Evolutionary conservation across 2,329 filamentous ascomycete species (phyloP), one percentile per base, ranked within the genome.

Genomic region (Aspergillus proliferans): DNA sequence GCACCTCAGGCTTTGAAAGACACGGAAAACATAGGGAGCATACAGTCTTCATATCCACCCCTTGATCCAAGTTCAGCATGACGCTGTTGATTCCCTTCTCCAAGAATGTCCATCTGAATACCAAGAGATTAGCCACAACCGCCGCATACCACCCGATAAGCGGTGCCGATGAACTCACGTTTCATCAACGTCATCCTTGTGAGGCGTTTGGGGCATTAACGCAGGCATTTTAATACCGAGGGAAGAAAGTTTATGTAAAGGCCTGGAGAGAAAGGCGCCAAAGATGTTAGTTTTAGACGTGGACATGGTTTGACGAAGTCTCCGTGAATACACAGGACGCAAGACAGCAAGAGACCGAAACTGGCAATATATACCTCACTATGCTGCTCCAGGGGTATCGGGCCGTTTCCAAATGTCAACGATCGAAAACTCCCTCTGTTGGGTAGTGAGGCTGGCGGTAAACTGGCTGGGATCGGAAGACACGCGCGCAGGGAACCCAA

Each of bases 11-110:
- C 19, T 14, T 21, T n/a, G 24, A 44, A 15, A 44, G 8, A 26
- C 2, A 22, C 40, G 33, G 14, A 5, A 30, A 43, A 34, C 4
- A 47, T 45, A 46, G 42, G 28, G 12, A 33, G 66, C 81, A 64
- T 75, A 87, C 84, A 60, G 88, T 92, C 61, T 86, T 83, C 84
- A 97, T 90, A 64, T 96, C 91, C 72, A 98, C 87, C 52, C 93
- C 93, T 57, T 89, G 86, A 63, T 92, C 87, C 24, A 97, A 79
- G 64, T 94, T 87, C 59, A 83, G 82, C 92, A 98, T 97, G 65
- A 98, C 94, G 67, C 86, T 88, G 57, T 89, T 84, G 58, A 98
- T 90, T 56, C 92, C 91, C 53, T 79, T 79, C 70, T 96, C 86
- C 46, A 98, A 79, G 70, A 95, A 97, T 50, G 79, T 77, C 93